phyloP scores from a whole-genome alignment of 345 rosid species.

The Eucalyptus globulus region DNA sequence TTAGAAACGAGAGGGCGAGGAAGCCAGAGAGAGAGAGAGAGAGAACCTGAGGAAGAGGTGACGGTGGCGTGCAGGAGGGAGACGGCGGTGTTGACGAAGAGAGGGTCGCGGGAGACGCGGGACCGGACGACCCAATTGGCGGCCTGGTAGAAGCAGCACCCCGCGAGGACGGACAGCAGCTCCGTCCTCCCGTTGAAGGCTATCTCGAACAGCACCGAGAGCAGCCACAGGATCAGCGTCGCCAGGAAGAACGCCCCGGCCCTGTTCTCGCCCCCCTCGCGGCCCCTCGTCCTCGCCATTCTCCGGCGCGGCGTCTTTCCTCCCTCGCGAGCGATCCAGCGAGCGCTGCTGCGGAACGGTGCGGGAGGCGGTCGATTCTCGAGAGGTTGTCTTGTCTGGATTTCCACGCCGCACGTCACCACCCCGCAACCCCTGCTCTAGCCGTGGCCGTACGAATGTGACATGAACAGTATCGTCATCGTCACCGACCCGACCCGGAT shows the following conservation, averaged over 20 bases:
- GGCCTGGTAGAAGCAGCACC: slow-evolving; percentile 50
- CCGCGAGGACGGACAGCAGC: slow-evolving; percentile 41
- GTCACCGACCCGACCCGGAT: background rate
- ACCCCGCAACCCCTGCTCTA: background rate
- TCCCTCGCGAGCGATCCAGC: background rate
- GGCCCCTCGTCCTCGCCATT: slow-evolving; percentile 16
- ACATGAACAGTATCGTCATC: background rate
- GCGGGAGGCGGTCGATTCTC: background rate
- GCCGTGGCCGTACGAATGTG: background rate
- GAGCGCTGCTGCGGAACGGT: background rate
- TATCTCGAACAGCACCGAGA: slow-evolving; percentile 75
- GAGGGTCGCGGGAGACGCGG: slow-evolving; percentile 64
- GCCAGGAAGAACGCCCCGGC: slow-evolving; percentile 59
- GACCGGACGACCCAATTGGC: slow-evolving; percentile 55
- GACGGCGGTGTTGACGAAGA: slow-evolving; percentile 78
- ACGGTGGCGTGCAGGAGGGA: slow-evolving; percentile 80
- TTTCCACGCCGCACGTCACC: background rate
- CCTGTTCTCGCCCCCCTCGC: slow-evolving; percentile 12
- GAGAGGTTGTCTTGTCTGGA: background rate
- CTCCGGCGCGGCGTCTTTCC: background rate
- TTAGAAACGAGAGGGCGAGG: background rate
- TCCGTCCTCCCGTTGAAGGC: slow-evolving; percentile 40
- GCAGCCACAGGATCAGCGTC: slow-evolving; percentile 73
- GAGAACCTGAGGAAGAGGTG: slow-evolving; percentile 65
- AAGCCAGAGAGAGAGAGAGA: background rate